phyloP scores from a whole-genome alignment of 345 rosid genomes.

The Citrus maxima region DNA sequence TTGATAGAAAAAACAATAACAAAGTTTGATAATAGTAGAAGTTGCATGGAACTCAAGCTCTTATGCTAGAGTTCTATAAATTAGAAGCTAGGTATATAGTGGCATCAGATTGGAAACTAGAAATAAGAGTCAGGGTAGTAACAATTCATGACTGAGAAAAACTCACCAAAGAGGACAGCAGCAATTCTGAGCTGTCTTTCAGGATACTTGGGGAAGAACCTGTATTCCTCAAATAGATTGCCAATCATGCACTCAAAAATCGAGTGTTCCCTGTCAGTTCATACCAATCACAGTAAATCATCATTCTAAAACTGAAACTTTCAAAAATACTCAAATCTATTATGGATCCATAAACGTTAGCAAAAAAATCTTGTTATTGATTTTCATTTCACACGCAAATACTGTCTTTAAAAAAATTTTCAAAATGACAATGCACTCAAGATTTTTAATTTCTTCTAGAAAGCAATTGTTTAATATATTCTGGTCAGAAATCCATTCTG shows the following conservation, averaged over 20 bases:
- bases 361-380: not conserved
- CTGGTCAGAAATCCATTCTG: not conserved
- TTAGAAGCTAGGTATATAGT: not conserved
- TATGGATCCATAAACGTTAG: not conserved
- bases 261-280: conserved; percentile 65
- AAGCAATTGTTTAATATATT: not conserved
- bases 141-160: not conserved
- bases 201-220: conserved; percentile 93
- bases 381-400: not conserved
- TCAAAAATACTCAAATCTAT: not conserved
- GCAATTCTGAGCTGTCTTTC: conserved; percentile 93
- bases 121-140: not conserved
- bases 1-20: no score
- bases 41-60: not conserved
- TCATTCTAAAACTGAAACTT: not conserved
- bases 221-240: conserved; percentile 93
- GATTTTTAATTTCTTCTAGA: not conserved
- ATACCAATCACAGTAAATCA: not conserved
- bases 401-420: not conserved
- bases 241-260: conserved; percentile 97
- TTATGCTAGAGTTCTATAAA: not conserved
- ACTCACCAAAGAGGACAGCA: conserved; percentile 90
- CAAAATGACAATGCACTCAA: not conserved
- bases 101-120: not conserved
- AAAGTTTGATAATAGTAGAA: not conserved